Base-by-base conservation (phyloP, 352 stramenopile species). In the Peronospora tabacina region DNA sequence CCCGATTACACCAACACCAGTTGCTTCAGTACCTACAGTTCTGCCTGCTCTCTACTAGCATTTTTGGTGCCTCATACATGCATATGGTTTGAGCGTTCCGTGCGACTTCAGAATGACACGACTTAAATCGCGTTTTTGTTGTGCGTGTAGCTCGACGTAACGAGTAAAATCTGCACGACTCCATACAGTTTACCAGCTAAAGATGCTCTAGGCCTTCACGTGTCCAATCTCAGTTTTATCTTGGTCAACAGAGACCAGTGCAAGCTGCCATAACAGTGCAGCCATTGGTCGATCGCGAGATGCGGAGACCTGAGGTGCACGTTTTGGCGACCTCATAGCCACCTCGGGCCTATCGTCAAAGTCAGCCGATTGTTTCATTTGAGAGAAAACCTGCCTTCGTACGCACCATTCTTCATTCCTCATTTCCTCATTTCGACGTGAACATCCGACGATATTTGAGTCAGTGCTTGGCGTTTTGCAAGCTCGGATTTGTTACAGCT, bases 151-250 rank as follows among this genome's bases (percentile, higher is more conserved):
- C 20, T 22, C 20, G 20, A 22, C 20, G 20, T 22, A 22, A 22
- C 20, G 20, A 22, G 20, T 22, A 22, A 22, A 22, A 22, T 4
- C 20, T 22, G 26, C 5, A 10, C 26, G 26, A 30, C 26, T 32
- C 28, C 28, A 32, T 9, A 32, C 28, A 12, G 7, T 32, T 32
- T 32, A 12, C 10, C 7, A 32, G 59, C 44, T 49, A 26, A 37
- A 10, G 49, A 61, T 45, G 49, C 20, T 58, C 41, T 38, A 29
- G 28, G 49, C 49, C 60, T 60, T 67, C 58, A 40, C 55, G 0
- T 39, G 26, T 19, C 58, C 44, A 28, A 67, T 67, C 58, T 45
- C 49, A 33, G 33, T 59, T 63, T 63, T 48, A 63, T 63, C 54
- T 49, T 50, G 19, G 9, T 16, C 20, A 53, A 48, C 49, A 61